Percentiles rank a stretch among this genome's conserved stretches.
Conservation (phyloP, 2,329 filamentous ascomycete species). For the Colletotrichum tabaci region DNA sequence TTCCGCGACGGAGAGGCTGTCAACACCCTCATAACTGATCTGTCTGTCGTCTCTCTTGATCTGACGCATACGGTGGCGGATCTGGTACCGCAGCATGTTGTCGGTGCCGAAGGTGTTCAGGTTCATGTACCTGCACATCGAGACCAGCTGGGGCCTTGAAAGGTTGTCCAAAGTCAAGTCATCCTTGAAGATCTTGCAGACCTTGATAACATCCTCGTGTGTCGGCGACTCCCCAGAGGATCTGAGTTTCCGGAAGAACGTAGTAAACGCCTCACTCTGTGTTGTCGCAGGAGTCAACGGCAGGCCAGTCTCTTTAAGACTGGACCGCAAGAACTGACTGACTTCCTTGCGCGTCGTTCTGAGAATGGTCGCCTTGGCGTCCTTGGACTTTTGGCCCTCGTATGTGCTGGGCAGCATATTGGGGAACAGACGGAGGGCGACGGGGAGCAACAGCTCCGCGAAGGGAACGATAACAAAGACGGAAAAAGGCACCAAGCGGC, state of each 20-base stretch:
- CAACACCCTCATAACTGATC: constrained; percentile 94
- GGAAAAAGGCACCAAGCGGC: constrained; percentile 93
- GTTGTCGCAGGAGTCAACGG: constrained; percentile 87
- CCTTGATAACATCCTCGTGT: constrained; percentile 93
- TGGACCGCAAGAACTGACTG: constrained; percentile 89
- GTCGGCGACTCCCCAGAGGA: constrained; percentile 92
- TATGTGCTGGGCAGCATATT: constrained; percentile 98
- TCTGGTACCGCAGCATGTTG: constrained; percentile 96
- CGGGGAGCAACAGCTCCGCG: constrained; percentile 90
- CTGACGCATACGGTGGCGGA: constrained; percentile 97
- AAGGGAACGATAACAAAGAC: constrained; percentile 98
- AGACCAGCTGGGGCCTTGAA: constrained; percentile 93
- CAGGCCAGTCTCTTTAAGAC: constrained; percentile 92
- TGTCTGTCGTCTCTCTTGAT: constrained; percentile 98
- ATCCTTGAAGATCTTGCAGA: constrained; percentile 99
- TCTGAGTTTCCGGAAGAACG: constrained; percentile 97
- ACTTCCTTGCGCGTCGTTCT: constrained; percentile 94
- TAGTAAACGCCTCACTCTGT: constrained; percentile 92
- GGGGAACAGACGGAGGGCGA: constrained; percentile 95
- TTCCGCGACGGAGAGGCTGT: constrained; percentile 92
- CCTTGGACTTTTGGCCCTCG: constrained; percentile 91
- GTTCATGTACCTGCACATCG: constrained; percentile 99
- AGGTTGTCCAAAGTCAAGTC: constrained; percentile 97
- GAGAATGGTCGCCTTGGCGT: constrained; percentile 86
- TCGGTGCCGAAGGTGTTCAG: constrained; percentile 97